Base-by-base conservation (phyloP, 2,329 filamentous ascomycete genomes). In the Tolypocladium paradoxum region DNA sequence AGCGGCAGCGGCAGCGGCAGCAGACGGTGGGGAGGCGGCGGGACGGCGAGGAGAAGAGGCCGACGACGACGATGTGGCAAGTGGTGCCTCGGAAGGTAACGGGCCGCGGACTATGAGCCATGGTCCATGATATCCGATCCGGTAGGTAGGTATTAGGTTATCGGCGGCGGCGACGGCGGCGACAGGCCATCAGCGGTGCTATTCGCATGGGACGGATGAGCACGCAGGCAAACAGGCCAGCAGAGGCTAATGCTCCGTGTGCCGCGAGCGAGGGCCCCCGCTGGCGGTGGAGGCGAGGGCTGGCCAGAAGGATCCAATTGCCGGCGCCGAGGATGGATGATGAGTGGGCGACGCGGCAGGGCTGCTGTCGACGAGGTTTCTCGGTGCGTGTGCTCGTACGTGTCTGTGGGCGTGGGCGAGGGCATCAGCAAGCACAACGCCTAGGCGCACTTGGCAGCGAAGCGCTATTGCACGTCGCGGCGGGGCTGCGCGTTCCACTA, bases 401-500 rank as follows among this genome's bases (percentile, higher is more conserved):
- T n/a, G n/a, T n/a, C n/a, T n/a, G n/a, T n/a, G n/a, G n/a, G n/a
- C n/a, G n/a, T n/a, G n/a, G n/a, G n/a, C n/a, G n/a, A n/a, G n/a
- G n/a, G n/a, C n/a, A n/a, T n/a, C n/a, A n/a, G n/a, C n/a, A n/a
- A n/a, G n/a, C n/a, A n/a, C n/a, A n/a, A n/a, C n/a, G n/a, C n/a
- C n/a, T n/a, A n/a, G n/a, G n/a, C n/a, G n/a, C n/a, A n/a, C n/a
- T n/a, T 48, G 62, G 61, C 64, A 6, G 37, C 38, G 34, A n/a
- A 36, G 34, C 16, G 34, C 34, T n/a, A n/a, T 16, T 14, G 20
- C 20, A 40, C 12, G 40, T 4, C 24, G 14, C 40, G 40, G 40
- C 40, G 40, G 40, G 40, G 40, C 22, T 18, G 22, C 40, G 22
- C 24, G 40, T 29, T 29, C 64, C 64, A 68, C 62, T 67, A 59